phyloP scores from a whole-genome alignment of 2,329 filamentous ascomycete species.

The Xylaria sp. region DNA sequence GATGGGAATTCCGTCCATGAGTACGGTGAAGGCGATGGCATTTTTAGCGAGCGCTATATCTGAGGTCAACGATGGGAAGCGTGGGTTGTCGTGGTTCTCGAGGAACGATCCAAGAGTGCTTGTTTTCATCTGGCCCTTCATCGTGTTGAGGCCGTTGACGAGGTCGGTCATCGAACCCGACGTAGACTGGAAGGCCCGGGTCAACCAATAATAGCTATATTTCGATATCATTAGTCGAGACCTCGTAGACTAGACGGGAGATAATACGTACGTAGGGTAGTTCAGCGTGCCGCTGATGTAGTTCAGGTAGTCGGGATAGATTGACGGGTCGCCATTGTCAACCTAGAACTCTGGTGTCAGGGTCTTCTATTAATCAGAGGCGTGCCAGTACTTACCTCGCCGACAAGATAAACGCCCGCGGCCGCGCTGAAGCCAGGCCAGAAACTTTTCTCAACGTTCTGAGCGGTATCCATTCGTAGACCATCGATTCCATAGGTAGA shows the following conservation, averaged over 20 bases:
- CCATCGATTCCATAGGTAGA: conserved; percentile 64
- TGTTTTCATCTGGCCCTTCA: conserved; percentile 37
- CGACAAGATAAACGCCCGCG: conserved; percentile 60
- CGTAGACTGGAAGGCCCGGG: conserved; percentile 48
- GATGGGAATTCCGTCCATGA: conserved; percentile 67
- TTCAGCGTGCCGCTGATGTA: conserved; percentile 61
- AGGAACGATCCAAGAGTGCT: conserved; percentile 56
- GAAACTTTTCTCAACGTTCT: conserved; percentile 60
- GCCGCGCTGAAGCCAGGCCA: conserved; percentile 56
- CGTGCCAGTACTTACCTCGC: conserved; percentile 51
- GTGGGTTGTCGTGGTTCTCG: conserved; percentile 61
- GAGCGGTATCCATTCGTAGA: conserved; percentile 60
- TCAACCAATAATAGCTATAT: conserved; percentile 43
- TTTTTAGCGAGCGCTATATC: conserved; percentile 63
- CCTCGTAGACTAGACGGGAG: neutral
- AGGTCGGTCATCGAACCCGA: conserved; percentile 50
- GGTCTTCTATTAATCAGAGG: neutral
- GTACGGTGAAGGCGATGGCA: conserved; percentile 63
- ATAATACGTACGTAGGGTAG: conserved; percentile 56
- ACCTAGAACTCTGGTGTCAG: conserved; percentile 40
- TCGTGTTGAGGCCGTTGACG: conserved; percentile 46
- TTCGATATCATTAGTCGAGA: neutral
- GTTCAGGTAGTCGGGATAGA: conserved; percentile 57
- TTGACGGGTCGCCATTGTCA: conserved; percentile 56
- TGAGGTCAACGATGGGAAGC: conserved; percentile 56